Evolutionary conservation across 75 land plant genomes (phyloP).

Genomic region (Cupressus sempervirens): DNA sequence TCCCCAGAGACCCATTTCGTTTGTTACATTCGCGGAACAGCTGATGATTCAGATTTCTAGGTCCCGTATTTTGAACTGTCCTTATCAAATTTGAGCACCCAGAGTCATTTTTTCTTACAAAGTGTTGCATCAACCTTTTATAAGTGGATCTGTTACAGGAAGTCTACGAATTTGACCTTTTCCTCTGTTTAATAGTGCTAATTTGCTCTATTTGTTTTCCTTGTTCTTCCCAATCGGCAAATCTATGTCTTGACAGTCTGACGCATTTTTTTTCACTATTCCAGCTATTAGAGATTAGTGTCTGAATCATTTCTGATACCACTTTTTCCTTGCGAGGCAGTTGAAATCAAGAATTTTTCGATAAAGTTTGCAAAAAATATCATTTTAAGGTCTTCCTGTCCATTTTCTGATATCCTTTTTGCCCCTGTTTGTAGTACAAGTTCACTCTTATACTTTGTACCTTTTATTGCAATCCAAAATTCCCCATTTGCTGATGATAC

Average conservation of each 20-base stretch:
- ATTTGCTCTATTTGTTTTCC: not conserved
- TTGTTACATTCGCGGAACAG: not conserved
- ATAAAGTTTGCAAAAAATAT: not conserved
- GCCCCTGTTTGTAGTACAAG: not conserved
- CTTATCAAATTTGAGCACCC: not conserved
- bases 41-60: not conserved
- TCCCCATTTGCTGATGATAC: not conserved
- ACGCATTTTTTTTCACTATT: not conserved
- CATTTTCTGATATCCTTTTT: not conserved
- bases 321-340: not conserved
- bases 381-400: not conserved
- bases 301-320: not conserved
- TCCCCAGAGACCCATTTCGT: not conserved
- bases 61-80: not conserved
- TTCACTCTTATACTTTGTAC: not conserved
- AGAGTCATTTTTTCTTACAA: not conserved
- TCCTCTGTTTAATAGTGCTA: not conserved
- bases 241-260: not conserved
- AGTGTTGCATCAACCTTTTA: not conserved
- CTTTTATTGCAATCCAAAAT: not conserved
- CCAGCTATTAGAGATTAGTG: not conserved
- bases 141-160: not conserved
- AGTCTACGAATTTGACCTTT: not conserved
- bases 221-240: not conserved
- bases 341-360: not conserved